Percentiles rank a stretch among this genome's conserved stretches.
phyloP scores from a whole-genome alignment of 2,329 filamentous ascomycete species.

The Monascus ruber region DNA sequence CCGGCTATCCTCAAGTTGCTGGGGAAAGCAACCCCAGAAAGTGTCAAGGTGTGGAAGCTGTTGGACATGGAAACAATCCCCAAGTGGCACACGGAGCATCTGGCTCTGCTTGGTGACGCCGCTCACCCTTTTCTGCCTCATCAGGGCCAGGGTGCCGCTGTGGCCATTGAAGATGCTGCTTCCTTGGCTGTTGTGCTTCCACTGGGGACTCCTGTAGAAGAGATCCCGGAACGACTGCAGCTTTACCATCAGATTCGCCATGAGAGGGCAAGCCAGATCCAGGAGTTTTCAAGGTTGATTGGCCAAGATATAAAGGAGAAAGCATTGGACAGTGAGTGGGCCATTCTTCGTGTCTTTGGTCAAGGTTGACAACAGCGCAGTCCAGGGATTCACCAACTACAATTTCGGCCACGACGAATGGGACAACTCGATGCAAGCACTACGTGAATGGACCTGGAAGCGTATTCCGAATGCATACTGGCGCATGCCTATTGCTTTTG shows the following conservation, averaged over 20 bases:
- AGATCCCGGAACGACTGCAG: constrained; percentile 45
- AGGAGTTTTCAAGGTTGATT: constrained; percentile 44
- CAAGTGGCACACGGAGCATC: constrained; percentile 41
- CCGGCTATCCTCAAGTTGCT: constrained; percentile 25
- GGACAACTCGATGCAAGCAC: constrained; percentile 40
- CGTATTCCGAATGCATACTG: constrained; percentile 28
- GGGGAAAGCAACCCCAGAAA: constrained; percentile 32
- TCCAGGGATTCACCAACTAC: constrained; percentile 35
- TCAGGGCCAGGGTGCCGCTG: constrained; percentile 50
- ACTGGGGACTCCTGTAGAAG: constrained; percentile 28
- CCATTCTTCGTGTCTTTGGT: constrained; percentile 3
- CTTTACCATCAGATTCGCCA: constrained; percentile 50
- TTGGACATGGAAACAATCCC: constrained; percentile 51
- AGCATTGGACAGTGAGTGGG: no score
- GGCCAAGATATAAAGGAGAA: constrained; percentile 34
- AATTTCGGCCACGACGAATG: constrained; percentile 51
- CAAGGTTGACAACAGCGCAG: constrained; percentile 10
- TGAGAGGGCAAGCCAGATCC: constrained; percentile 46
- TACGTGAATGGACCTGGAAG: constrained; percentile 40
- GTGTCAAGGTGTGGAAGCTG: constrained; percentile 47
- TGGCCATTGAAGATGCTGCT: constrained; percentile 57
- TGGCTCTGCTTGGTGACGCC: constrained; percentile 54
- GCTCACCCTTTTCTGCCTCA: constrained; percentile 58
- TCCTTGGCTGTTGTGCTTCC: constrained; percentile 48
- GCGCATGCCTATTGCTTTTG: constrained; percentile 37